These are phyloP conservation scores for Escovopsis sp. DNA, from an alignment of 2,329 filamentous ascomycete species.

Conservation along the genomic window DNA sequence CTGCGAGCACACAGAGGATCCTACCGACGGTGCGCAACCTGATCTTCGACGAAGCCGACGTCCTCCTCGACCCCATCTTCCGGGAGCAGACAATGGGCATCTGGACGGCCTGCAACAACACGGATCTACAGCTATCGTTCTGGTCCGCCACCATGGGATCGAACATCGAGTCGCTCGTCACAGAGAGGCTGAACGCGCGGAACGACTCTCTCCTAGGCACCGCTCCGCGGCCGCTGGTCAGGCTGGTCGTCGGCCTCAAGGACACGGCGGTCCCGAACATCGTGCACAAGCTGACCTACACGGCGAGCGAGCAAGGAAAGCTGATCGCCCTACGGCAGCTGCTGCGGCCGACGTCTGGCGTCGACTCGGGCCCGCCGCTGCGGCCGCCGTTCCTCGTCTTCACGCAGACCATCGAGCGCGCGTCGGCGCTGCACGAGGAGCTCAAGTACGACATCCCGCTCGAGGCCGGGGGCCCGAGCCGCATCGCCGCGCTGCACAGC, in stretches of 20 bases:
- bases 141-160: slow-evolving; percentile 98
- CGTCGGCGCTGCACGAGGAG: slow-evolving; percentile 74
- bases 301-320: slow-evolving; percentile 86
- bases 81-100: slow-evolving; percentile 73
- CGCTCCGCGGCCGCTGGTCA: slow-evolving; percentile 44
- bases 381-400: slow-evolving; percentile 89
- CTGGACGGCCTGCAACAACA: slow-evolving; percentile 64
- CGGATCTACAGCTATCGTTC: slow-evolving; percentile 58
- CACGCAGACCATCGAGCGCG: slow-evolving; percentile 87
- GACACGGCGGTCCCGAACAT: slow-evolving; percentile 92
- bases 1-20: slow-evolving; percentile 29
- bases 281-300: slow-evolving; percentile 75
- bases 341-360: slow-evolving; percentile 54
- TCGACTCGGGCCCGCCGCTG: slow-evolving; percentile 43
- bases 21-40: slow-evolving; percentile 58
- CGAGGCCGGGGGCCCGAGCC: slow-evolving; percentile 67
- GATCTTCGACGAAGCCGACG: slow-evolving; percentile 87
- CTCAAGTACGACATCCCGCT: slow-evolving; percentile 87
- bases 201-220: slow-evolving; percentile 21
- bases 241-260: slow-evolving; percentile 89
- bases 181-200: slow-evolving; percentile 48
- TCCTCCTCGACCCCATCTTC: slow-evolving; percentile 83
- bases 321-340: slow-evolving; percentile 82
- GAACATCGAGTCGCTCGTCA: slow-evolving; percentile 68
- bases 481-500: slow-evolving; percentile 84